Conservation (phyloP, 768 basidiomycete species). For the Mycena galopus region DNA sequence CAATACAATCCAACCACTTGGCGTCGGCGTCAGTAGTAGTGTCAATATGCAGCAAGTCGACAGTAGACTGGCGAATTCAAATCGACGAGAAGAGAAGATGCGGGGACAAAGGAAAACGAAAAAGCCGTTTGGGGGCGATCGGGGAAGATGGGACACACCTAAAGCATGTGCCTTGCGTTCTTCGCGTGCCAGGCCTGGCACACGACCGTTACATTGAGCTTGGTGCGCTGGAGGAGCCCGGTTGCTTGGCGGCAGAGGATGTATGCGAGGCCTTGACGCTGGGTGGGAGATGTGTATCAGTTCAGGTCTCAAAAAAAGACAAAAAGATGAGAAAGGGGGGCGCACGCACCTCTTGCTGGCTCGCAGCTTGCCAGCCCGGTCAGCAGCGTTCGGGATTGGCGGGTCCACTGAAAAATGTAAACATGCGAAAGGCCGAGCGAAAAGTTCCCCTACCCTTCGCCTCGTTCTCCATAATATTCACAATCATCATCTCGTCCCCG, state of each 20-base stretch:
- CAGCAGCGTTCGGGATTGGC: slow-evolving; percentile 75
- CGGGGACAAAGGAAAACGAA: slow-evolving; percentile 5
- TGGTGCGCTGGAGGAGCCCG: slow-evolving; percentile 90
- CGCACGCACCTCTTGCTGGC: slow-evolving; percentile 87
- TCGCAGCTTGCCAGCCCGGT: slow-evolving; percentile 85
- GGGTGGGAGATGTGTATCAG: slow-evolving; percentile 13
- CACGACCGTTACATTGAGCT: slow-evolving; percentile 84
- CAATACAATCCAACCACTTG: background rate
- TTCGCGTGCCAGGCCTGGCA: slow-evolving; percentile 99
- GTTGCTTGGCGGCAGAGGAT: slow-evolving; percentile 93
- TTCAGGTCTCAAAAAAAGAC: background rate
- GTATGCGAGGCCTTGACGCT: slow-evolving; percentile 92
- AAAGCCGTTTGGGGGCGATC: background rate
- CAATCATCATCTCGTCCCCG: slow-evolving; percentile 93
- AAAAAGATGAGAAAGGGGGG: background rate
- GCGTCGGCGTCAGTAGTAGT: background rate
- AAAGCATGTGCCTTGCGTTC: slow-evolving; percentile 92
- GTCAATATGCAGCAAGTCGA: too few species aligned
- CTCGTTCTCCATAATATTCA: slow-evolving; percentile 94
- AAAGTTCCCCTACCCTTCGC: slow-evolving; percentile 71
- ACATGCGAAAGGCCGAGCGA: slow-evolving; percentile 22
- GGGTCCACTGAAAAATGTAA: slow-evolving; percentile 67
- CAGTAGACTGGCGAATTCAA: too few species aligned
- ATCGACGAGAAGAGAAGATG: background rate
- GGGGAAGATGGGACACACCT: slow-evolving; percentile 53